phyloP scores from a whole-genome alignment of 148 eudicot species.

The Fallopia convolvulus region DNA sequence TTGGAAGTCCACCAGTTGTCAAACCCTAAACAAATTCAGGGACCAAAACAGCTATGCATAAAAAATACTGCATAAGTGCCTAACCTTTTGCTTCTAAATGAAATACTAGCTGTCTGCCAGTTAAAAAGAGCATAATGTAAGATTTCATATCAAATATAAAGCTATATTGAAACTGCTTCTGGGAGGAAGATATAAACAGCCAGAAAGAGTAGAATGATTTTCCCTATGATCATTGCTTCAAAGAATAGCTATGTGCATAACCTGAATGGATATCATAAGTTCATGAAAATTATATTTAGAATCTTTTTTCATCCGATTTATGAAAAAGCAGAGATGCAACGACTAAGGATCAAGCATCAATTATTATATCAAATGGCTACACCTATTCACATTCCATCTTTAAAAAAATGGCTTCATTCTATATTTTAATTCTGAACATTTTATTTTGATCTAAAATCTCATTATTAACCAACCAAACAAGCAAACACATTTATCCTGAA shows the following conservation, averaged over 20 bases:
- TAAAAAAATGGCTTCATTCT: neutral
- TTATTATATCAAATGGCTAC: too few species aligned
- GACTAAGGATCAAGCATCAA: neutral
- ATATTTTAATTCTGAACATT: neutral
- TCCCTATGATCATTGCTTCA: neutral
- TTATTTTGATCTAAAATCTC: slow-evolving; percentile 1
- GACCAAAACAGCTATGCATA: slow-evolving; percentile 12
- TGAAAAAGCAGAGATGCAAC: neutral
- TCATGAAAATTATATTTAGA: neutral
- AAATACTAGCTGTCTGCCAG: neutral
- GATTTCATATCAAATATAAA: neutral
- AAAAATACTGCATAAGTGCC: neutral
- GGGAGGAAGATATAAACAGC: neutral
- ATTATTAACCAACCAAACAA: neutral
- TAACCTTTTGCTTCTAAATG: neutral
- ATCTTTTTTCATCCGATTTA: neutral
- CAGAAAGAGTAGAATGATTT: neutral
- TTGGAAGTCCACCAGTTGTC: slow-evolving; percentile 99
- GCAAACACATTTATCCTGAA: neutral
- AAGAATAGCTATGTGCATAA: neutral
- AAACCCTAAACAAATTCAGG: slow-evolving; percentile 53
- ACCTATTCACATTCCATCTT: too few species aligned
- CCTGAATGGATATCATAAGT: neutral
- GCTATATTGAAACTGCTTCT: neutral
- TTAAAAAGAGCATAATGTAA: neutral